Base-by-base conservation (phyloP, 345 rosid species). In the Orychophragmus violaceus region DNA sequence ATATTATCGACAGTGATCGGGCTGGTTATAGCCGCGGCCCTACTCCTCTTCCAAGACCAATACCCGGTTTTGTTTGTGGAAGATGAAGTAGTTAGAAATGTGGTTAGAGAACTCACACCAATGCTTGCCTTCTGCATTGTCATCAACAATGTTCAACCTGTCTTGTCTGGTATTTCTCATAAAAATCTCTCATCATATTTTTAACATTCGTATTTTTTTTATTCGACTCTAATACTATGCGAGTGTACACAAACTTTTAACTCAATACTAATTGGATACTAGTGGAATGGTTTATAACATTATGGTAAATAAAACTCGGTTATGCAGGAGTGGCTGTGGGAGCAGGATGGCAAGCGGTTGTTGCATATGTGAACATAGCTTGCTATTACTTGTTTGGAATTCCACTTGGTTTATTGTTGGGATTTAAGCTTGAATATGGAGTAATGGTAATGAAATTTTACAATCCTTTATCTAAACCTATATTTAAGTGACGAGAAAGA, bases 131-230 rank as follows among this genome's bases (percentile, higher is more conserved):
- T 82, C 4, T 83, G 94, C 82, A 84, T 90, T 24, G 60, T 83
- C 81, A 84, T 88, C 53, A 76, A 90, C 79, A 86, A 77, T 25
- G 60, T 90, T 62, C 98, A 93, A 48, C 98, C 97, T 2, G 97
- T 93, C 7, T 90, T 93, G 30, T 90, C 98, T 0, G 97, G 98
- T 88, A 81, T 0, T 3, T 6, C 24, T 32, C 32, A 35, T 13
- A 1, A 24, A 37, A 59, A 22, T 14, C 8, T 7, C 29, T 48
- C 28, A 48, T 22, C 16, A 22, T n/a, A 22, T 22, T 8, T 48
- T 49, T 12, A 6, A 2, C 4, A 50, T 25, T 25, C 18, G n/a
- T n/a, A 50, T 49, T 13, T 50, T 1, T 48, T 49, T 39, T 21
- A 3, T 24, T 24, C 30, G 28, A 13, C 30, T 24, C 5, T 50